These are phyloP conservation scores for Sclerotiophoma versabilis DNA, from an alignment of 2,329 filamentous ascomycete species.

Conservation along the genomic window DNA sequence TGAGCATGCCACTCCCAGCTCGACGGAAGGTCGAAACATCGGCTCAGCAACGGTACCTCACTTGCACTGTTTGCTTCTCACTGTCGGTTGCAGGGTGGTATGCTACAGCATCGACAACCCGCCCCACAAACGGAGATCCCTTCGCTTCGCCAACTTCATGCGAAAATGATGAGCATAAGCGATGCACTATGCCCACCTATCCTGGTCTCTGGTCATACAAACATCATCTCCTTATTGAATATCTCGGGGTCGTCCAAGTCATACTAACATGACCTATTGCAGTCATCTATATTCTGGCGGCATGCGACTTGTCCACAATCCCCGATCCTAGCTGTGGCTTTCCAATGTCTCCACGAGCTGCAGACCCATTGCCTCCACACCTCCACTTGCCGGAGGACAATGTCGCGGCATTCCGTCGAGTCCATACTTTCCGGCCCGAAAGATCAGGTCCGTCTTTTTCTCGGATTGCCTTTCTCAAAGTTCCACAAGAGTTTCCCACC, in stretches of 20 bases:
- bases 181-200: background rate
- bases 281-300: background rate
- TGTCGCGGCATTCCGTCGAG: constrained; percentile 10
- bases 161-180: constrained; percentile 16
- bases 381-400: constrained; percentile 12
- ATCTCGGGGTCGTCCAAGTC: background rate
- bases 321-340: background rate
- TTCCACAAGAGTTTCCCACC: constrained; percentile 7
- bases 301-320: background rate
- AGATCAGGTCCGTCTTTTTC: background rate
- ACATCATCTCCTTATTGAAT: background rate
- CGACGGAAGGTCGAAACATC: background rate
- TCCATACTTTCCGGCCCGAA: constrained; percentile 13
- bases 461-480: constrained; percentile 10
- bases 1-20: background rate
- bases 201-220: background rate
- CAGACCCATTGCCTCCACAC: background rate
- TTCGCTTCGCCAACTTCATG: constrained; percentile 14
- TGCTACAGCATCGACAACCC: constrained; percentile 2
- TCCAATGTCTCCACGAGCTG: background rate
- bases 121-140: constrained; percentile 3
- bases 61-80: constrained; percentile 4
- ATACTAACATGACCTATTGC: background rate
- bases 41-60: background rate
- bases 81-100: constrained; percentile 11